Evolutionary conservation across 2,329 filamentous ascomycete species (phyloP), one percentile per base, ranked within the genome.

Genomic region (Fusarium incarnatum): DNA sequence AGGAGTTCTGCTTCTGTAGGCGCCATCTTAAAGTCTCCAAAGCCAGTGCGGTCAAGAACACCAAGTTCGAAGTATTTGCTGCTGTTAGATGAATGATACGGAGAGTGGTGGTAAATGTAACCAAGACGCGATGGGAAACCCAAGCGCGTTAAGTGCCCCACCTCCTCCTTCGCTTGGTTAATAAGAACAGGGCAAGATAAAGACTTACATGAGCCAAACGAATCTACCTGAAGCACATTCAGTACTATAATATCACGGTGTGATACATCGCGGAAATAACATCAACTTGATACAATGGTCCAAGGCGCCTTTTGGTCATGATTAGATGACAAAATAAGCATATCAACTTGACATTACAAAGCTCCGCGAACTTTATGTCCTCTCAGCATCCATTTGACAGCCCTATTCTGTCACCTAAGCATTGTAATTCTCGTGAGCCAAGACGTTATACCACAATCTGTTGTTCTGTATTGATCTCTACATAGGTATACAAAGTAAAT

Each of bases 1-100:
- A 97, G 87, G 70, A 97, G 92, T 28, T 89, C 87, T 59, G 88
- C 84, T 82, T 97, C 94, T 46, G 89, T 91, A 11, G 91, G 90
- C 6, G 92, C 83, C 91, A 94, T 94, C 64, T 68, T 83, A 56
- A 40, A 4, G 13, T 16, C 16, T 13, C 12, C 9, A 8, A 27
- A 27, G 6, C 15, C n/a, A 16, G 13, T 8, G 15, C 12, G 15
- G 30, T 23, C 8, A 16, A 16, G 7, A 9, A 4, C 23, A 13
- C 11, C n/a, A 8, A 13, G n/a, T 18, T 10, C 12, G 28, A 10
- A 25, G 12, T n/a, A 18, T 28, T 28, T 50, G 56, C 55, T 11
- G 3, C 23, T 32, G 27, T 4, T 32, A 20, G 11, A 20, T 42
- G 23, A 18, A 47, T 23, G 5, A 28, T 28, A 13, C 28, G 28